Conservation (phyloP, 176 grass and related monocot species). For the Chloris gayana region DNA sequence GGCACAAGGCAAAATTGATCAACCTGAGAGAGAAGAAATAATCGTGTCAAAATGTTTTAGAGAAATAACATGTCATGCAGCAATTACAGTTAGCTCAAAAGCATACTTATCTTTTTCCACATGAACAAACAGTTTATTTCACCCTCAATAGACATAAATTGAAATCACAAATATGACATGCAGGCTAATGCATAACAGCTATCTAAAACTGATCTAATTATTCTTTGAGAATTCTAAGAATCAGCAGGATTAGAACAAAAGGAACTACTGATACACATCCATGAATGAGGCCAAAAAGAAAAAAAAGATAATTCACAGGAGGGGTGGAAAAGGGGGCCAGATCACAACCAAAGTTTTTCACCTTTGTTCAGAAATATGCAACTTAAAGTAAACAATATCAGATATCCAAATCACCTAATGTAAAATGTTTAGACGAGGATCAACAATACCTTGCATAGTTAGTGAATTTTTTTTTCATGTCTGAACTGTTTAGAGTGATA, state of each 20-base stretch:
- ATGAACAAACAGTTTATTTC: not conserved
- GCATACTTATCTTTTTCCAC: not conserved
- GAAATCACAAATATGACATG: not conserved
- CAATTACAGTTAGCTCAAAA: constrained; percentile 11
- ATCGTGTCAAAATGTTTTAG: constrained; percentile 39
- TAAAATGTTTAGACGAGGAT: no score
- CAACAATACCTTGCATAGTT: not conserved
- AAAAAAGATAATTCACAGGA: not conserved
- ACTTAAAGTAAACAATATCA: no score
- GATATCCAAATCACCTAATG: not conserved
- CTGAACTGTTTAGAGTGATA: not conserved
- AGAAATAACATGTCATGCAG: constrained; percentile 8
- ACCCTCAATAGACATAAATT: not conserved
- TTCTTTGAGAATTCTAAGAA: no score
- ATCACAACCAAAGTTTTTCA: not conserved
- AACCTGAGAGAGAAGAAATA: constrained; percentile 55
- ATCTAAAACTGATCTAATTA: no score
- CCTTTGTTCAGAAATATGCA: not conserved
- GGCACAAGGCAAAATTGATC: constrained; percentile 87
- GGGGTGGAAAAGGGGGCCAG: not conserved
- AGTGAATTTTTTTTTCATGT: not conserved
- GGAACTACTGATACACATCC: not conserved
- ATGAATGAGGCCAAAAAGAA: not conserved
- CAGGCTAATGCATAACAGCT: not conserved
- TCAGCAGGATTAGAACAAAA: not conserved